Base-by-base conservation (phyloP, 2,329 filamentous ascomycete species). In the Nemania sp. region DNA sequence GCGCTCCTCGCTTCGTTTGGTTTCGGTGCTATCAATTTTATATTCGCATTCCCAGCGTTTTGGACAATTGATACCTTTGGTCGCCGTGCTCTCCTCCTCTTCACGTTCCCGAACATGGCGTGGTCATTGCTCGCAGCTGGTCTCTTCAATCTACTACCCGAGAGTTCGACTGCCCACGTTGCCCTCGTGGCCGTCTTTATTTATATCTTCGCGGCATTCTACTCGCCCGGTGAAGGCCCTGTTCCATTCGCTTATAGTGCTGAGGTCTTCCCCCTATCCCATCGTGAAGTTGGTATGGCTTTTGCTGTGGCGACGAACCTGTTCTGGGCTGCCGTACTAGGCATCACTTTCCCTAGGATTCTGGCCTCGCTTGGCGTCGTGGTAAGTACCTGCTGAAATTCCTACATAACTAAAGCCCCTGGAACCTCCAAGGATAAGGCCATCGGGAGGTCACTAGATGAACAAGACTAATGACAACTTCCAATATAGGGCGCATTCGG, bases 211-310 rank as follows among this genome's bases (percentile, higher is more conserved):
- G 81, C 79, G 0, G 83, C 82, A 1, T 87, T 86, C 67, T 88
- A 88, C 73, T 86, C 83, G 0, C 83, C 85, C 1, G 86, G 82
- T 2, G 88, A 90, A 75, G 88, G 86, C 0, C 84, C 84, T 2
- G 87, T 90, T 11, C 87, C 87, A 0, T 90, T 87, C 69, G 84
- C 85, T 0, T 90, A 90, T 74, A 83, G 81, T 6, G 87, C 87
- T 39, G 88, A 90, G 71, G 86, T 90, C 2, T 90, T 88, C 71
- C 87, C 88, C 0, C 80, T 90, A 0, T 87, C 86, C 1, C 87
- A 90, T 70, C 82, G 88, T 68, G 88, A 90, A 70, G 81, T 90
- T 29, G 88, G 88, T 55, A 90, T 91, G 88, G 82, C 82, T 0
- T 89, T 83, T 75, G 84, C 87, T 6, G 87, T 90, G 5, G 85